Evolutionary conservation across 352 stramenopile species (phyloP).

Genomic region (Chrysophaeum taylorii): DNA sequence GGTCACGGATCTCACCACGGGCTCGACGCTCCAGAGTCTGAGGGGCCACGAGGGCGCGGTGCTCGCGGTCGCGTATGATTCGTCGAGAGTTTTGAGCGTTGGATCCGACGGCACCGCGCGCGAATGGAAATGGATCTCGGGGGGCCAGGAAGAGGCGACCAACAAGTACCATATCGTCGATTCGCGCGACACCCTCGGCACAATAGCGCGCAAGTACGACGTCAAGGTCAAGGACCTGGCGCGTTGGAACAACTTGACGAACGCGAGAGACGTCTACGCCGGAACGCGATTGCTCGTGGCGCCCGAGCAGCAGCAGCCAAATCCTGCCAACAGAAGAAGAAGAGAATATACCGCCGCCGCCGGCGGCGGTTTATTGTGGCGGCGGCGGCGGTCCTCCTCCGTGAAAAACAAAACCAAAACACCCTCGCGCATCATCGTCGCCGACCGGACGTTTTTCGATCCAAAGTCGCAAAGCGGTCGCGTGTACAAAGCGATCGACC

Average conservation of each 20-base stretch:
- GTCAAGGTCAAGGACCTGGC: constrained; percentile 30
- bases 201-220: constrained; percentile 30
- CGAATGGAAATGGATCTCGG: constrained; percentile 27
- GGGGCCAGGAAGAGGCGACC: constrained; percentile 17
- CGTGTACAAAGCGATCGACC: not conserved
- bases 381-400: no score
- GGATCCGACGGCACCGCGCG: constrained; percentile 29
- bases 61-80: constrained; percentile 42
- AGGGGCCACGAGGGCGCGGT: constrained; percentile 40
- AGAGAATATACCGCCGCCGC: not conserved
- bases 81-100: constrained; percentile 34
- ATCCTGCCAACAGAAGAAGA: not conserved
- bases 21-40: constrained; percentile 38
- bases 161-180: constrained; percentile 37
- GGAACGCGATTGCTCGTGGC: constrained; percentile 34
- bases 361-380: not conserved
- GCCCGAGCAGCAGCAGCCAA: constrained; percentile 12
- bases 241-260: constrained; percentile 37
- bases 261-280: constrained; percentile 27
- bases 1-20: constrained; percentile 45
- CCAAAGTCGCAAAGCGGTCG: not conserved
- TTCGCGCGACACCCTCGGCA: constrained; percentile 32
- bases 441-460: not conserved
- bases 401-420: not conserved
- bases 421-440: not conserved